phyloP scores from a whole-genome alignment of 1,284 basidiomycete genomes.

The Coniophora puteana region DNA sequence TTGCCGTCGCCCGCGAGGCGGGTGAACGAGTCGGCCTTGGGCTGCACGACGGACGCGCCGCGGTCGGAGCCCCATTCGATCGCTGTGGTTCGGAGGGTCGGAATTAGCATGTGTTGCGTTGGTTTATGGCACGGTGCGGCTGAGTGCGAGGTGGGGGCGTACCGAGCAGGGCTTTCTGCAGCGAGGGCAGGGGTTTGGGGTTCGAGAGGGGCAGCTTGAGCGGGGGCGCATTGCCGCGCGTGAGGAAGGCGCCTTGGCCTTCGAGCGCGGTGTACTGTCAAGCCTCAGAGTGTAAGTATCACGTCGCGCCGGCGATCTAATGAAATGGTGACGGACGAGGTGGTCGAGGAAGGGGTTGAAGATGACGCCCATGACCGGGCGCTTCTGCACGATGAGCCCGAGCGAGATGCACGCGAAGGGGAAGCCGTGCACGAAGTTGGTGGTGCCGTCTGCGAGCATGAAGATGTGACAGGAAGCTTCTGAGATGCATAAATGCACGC shows the following conservation, averaged over 20 bases:
- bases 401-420: constrained; percentile 90
- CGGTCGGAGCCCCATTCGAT: constrained; percentile 94
- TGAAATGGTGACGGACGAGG: constrained; percentile 42
- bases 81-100: constrained; percentile 36
- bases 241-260: constrained; percentile 80
- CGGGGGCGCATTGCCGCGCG: constrained; percentile 45
- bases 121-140: not conserved
- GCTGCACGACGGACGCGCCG: constrained; percentile 47
- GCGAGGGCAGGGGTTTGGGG: constrained; percentile 67
- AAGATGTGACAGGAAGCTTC: not conserved
- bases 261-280: constrained; percentile 76
- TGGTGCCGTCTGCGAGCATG: constrained; percentile 79
- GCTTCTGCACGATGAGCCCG: constrained; percentile 80
- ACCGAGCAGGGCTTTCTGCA: constrained; percentile 82
- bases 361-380: constrained; percentile 85
- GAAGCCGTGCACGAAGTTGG: constrained; percentile 92
- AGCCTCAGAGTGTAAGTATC: constrained; percentile 6
- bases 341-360: constrained; percentile 92
- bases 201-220: constrained; percentile 69
- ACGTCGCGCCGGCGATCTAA: not conserved
- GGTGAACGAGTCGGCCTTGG: constrained; percentile 72
- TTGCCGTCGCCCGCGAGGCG: constrained; percentile 75
- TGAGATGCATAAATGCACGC: constrained; percentile 11
- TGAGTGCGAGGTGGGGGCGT: constrained; percentile 9
- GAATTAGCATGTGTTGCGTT: not conserved